Evolutionary conservation across 129 eudicot species (phyloP).

Genomic region (Pseudognaphalium luteoalbum): DNA sequence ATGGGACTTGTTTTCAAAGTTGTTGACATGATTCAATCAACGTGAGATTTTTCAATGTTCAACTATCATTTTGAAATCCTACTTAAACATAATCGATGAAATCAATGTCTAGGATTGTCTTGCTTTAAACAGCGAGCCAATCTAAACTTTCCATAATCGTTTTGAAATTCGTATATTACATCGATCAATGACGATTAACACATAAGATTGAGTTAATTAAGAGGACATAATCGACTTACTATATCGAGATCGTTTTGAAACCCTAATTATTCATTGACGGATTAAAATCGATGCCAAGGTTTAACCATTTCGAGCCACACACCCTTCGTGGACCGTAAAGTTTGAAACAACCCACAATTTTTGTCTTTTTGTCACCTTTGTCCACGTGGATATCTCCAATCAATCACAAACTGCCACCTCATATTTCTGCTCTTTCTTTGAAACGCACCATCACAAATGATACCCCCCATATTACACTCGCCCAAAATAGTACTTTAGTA

Average conservation of each 20-base stretch:
- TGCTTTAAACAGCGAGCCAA: too few species aligned
- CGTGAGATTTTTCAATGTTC: not conserved
- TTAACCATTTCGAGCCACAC: not conserved
- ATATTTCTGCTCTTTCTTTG: conserved; percentile 17
- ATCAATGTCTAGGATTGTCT: too few species aligned
- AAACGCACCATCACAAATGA: conserved; percentile 15
- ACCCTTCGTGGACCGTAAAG: not conserved
- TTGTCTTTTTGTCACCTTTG: not conserved
- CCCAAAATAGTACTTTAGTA: conserved; percentile 15
- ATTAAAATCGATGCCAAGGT: not conserved
- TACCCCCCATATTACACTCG: not conserved
- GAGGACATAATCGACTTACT: too few species aligned
- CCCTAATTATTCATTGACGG: too few species aligned
- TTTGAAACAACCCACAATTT: not conserved
- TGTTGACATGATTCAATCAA: not conserved
- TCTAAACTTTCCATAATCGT: too few species aligned
- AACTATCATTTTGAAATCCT: too few species aligned
- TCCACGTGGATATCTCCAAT: conserved; percentile 21
- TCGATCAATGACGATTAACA: not conserved
- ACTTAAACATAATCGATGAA: too few species aligned
- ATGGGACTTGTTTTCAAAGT: not conserved
- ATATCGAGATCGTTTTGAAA: not conserved
- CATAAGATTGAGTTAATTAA: too few species aligned
- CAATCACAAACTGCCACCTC: conserved; percentile 12
- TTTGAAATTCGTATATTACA: not conserved